phyloP scores from a whole-genome alignment of 108 stramenopile genomes.

The Schizochytrium sp. region DNA sequence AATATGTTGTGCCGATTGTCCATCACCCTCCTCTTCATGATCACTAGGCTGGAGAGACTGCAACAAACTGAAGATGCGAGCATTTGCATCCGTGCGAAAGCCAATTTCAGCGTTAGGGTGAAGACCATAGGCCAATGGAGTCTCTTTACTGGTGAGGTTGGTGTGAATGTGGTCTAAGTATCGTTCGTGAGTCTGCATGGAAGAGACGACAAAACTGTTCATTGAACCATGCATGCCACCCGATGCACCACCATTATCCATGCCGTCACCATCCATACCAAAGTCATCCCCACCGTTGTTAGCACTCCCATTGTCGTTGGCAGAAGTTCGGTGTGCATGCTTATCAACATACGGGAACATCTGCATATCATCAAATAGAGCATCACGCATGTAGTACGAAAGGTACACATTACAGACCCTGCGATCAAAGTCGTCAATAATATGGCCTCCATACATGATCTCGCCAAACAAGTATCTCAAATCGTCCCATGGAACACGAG shows the following conservation, averaged over 20 bases:
- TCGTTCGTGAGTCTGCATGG: slow-evolving; percentile 50
- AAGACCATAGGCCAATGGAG: slow-evolving; percentile 73
- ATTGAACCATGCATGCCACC: slow-evolving; percentile 50
- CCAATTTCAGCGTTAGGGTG: slow-evolving; percentile 73
- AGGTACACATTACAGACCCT: slow-evolving; percentile 73
- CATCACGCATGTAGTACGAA: slow-evolving; percentile 67
- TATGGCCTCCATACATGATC: slow-evolving; percentile 83
- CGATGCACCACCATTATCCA: not conserved
- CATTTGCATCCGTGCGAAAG: slow-evolving; percentile 70
- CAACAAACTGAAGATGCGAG: slow-evolving; percentile 77
- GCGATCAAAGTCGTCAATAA: slow-evolving; percentile 78
- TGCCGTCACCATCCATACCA: slow-evolving; percentile 3
- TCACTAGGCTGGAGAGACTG: slow-evolving; percentile 69
- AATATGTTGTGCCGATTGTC: slow-evolving; percentile 63
- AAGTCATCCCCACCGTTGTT: not conserved
- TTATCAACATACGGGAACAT: slow-evolving; percentile 59
- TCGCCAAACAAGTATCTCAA: slow-evolving; percentile 80
- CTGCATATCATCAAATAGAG: slow-evolving; percentile 65
- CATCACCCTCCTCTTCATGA: slow-evolving; percentile 59
- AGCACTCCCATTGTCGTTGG: slow-evolving; percentile 30
- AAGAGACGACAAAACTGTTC: slow-evolving; percentile 23
- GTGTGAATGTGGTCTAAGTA: slow-evolving; percentile 66
- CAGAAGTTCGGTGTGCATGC: not conserved
- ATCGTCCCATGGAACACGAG: slow-evolving; percentile 78
- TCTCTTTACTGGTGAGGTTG: slow-evolving; percentile 65